Evolutionary conservation across 495 filamentous ascomycete species (phyloP).

Genomic region (Penicillium soppii): DNA sequence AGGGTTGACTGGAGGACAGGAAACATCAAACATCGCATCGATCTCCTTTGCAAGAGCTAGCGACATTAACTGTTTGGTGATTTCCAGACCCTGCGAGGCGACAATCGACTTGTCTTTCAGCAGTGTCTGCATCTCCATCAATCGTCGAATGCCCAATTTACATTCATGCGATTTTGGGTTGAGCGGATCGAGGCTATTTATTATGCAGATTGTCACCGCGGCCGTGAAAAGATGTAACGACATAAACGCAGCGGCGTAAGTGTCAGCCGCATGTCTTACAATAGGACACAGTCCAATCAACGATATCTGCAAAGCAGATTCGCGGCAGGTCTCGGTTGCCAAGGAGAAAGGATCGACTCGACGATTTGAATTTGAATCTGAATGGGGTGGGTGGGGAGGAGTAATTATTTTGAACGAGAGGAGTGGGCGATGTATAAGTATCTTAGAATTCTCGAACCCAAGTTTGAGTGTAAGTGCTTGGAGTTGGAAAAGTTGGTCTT

Average conservation of each 20-base stretch:
- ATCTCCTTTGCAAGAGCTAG: too few relatives aligned
- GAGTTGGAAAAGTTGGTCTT: conserved; percentile 29
- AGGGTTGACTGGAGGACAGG: too few relatives aligned
- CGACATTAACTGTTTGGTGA: too few relatives aligned
- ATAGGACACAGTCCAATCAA: conserved; percentile 11
- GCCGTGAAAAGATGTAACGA: conserved; percentile 34
- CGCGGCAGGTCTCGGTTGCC: conserved; percentile 20
- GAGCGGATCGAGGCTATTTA: conserved; percentile 27
- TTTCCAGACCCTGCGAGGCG: too few relatives aligned
- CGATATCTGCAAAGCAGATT: conserved; percentile 28
- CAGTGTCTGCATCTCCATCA: conserved; percentile 22
- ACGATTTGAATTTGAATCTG: background rate
- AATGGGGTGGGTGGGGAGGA: background rate
- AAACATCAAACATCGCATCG: too few relatives aligned
- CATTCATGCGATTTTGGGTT: conserved; percentile 10
- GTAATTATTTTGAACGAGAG: conserved; percentile 17
- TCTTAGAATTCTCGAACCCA: conserved; percentile 26
- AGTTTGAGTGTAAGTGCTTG: conserved; percentile 28
- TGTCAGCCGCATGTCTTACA: conserved; percentile 21
- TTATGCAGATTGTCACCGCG: conserved; percentile 23
- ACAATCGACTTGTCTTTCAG: conserved; percentile 16
- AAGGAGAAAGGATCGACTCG: conserved; percentile 1
- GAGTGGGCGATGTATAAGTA: conserved; percentile 26
- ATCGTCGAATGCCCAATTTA: conserved; percentile 20
- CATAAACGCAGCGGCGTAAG: conserved; percentile 31